These are phyloP conservation scores for Xylaria digitata DNA, from an alignment of 2,329 filamentous ascomycete genomes.

Conservation along the genomic window DNA sequence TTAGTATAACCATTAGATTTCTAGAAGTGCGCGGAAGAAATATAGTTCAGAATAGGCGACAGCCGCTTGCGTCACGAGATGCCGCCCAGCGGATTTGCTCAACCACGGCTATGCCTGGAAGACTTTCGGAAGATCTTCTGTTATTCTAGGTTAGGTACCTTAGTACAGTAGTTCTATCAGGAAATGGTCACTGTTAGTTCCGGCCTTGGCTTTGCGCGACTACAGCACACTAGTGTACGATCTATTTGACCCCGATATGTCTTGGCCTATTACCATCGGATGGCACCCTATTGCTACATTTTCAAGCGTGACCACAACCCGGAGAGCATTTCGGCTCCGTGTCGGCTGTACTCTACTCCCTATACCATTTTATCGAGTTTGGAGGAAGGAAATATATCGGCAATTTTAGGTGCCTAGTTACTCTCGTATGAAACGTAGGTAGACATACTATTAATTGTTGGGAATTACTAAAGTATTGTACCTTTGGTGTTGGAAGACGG, in stretches of 20 bases:
- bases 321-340: not conserved
- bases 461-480: not conserved
- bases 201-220: slow-evolving; percentile 24
- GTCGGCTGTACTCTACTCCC: not conserved
- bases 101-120: slow-evolving; percentile 3
- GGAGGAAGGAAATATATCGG: not conserved
- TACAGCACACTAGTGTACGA: slow-evolving; percentile 10
- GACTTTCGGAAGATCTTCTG: not conserved
- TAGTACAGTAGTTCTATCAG: not conserved
- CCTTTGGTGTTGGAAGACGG: not conserved
- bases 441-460: not conserved
- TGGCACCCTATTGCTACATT: slow-evolving; percentile 10
- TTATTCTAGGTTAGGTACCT: slow-evolving; percentile 3
- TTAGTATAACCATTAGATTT: slow-evolving; percentile 3
- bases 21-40: slow-evolving; percentile 14
- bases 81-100: not conserved
- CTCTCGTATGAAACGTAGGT: not conserved
- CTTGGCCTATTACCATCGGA: slow-evolving; percentile 15
- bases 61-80: slow-evolving; percentile 9
- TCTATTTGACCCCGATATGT: slow-evolving; percentile 17
- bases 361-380: too few species aligned
- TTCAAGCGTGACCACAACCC: not conserved
- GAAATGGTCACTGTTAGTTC: slow-evolving; percentile 19
- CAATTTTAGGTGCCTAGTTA: not conserved
- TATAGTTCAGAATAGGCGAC: not conserved